These are phyloP conservation scores for Inonotus hispidus DNA, from an alignment of 1,284 basidiomycete species.

Conservation along the genomic window DNA sequence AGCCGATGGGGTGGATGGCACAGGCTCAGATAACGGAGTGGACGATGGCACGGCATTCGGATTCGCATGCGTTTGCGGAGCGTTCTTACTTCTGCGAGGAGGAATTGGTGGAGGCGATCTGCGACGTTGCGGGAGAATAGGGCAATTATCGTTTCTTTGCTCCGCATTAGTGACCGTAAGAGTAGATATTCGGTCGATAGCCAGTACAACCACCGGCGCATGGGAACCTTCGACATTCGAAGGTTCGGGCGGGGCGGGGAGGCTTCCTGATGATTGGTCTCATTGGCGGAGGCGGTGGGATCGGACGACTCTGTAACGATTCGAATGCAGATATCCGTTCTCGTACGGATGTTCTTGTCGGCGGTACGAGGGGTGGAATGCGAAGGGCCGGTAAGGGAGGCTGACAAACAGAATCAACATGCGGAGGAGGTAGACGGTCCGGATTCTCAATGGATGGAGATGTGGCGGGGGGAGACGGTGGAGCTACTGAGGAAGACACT, in stretches of 20 bases:
- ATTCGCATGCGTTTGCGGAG: too few relatives aligned
- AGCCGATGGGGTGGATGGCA: too few relatives aligned
- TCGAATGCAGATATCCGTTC: slow-evolving; percentile 4
- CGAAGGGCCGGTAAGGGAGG: background rate
- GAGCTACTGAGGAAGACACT: background rate
- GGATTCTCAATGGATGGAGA: too few relatives aligned
- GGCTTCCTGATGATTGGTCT: background rate
- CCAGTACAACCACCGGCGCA: background rate
- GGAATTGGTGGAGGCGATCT: background rate
- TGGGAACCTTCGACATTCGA: background rate
- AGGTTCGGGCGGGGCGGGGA: slow-evolving; percentile 6
- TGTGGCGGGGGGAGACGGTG: background rate
- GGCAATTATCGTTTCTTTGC: background rate
- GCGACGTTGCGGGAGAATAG: background rate
- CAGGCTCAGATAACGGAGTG: too few relatives aligned
- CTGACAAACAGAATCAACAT: background rate
- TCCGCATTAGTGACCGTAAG: background rate
- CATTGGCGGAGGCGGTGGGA: slow-evolving; percentile 12
- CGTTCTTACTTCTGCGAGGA: background rate
- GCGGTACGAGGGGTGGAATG: background rate
- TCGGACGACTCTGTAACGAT: slow-evolving; percentile 1
- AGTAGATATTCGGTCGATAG: background rate
- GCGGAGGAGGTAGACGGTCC: background rate
- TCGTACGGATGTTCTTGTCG: background rate
- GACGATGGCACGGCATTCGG: too few relatives aligned